A percentile compares a stretch with the other conserved stretches of the same genome.
Evolutionary conservation across 2,329 filamentous ascomycete species (phyloP).

Genomic region (Alternaria sp.): DNA sequence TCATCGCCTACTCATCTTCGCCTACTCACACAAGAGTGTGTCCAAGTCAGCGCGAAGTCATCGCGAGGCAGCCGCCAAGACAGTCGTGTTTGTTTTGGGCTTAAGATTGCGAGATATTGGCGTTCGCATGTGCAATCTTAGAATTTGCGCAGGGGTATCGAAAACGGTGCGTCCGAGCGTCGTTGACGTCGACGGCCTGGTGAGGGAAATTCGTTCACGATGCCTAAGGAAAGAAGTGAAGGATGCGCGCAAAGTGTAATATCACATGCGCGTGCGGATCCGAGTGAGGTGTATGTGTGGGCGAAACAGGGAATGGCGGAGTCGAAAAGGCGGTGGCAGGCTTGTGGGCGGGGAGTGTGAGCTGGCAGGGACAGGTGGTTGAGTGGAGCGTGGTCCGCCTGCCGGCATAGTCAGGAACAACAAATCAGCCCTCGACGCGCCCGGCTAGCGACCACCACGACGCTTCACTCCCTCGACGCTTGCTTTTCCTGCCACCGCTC

Average conservation of each 20-base stretch:
- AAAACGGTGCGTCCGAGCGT: slow-evolving; percentile 15
- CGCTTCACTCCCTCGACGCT: slow-evolving; percentile 2
- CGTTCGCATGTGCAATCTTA: slow-evolving; percentile 29
- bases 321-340: slow-evolving; percentile 17
- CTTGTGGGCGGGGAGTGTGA: slow-evolving; percentile 19
- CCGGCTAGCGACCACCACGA: background rate
- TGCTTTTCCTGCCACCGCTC: slow-evolving; percentile 4
- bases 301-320: slow-evolving; percentile 7
- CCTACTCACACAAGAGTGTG: slow-evolving; percentile 11
- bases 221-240: background rate
- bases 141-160: slow-evolving; percentile 16
- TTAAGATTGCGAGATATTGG: slow-evolving; percentile 28
- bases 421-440: slow-evolving; percentile 12
- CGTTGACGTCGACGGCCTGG: slow-evolving; percentile 23
- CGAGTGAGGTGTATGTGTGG: background rate
- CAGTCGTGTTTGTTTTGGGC: slow-evolving; percentile 23
- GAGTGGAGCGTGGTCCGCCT: slow-evolving; percentile 5
- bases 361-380: slow-evolving; percentile 18
- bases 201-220: background rate
- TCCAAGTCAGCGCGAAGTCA: background rate
- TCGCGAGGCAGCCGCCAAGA: slow-evolving; percentile 27
- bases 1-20: slow-evolving; percentile 13
- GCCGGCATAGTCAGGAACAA: slow-evolving; percentile 18
- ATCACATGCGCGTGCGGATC: slow-evolving; percentile 3
- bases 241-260: background rate